Evolutionary conservation across 352 stramenopile species (phyloP).

Genomic region (Aphanomyces euteiches): DNA sequence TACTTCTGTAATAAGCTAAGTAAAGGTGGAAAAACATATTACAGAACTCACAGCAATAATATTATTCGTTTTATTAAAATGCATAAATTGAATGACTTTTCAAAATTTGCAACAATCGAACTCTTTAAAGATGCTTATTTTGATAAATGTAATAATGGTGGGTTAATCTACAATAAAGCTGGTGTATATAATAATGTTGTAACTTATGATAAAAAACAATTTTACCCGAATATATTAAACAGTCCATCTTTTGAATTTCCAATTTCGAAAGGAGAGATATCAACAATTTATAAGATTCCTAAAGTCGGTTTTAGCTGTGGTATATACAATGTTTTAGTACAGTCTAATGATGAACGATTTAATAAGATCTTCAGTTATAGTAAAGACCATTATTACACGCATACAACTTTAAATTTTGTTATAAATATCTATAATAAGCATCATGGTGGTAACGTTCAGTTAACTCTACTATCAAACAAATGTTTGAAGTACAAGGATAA

Average conservation of each 20-base stretch:
- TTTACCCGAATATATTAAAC: constrained; percentile 25
- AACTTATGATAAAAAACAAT: constrained; percentile 24
- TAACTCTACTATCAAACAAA: constrained; percentile 10
- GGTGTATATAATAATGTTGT: constrained; percentile 28
- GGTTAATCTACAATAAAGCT: constrained; percentile 11
- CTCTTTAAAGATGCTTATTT: constrained; percentile 17
- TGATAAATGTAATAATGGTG: constrained; percentile 23
- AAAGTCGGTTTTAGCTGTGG: constrained; percentile 3
- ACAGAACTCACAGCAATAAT: constrained; percentile 19
- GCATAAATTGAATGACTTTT: constrained; percentile 21
- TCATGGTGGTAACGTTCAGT: constrained; percentile 19
- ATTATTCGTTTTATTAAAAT: constrained; percentile 17
- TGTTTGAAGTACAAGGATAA: constrained; percentile 27
- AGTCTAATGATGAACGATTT: constrained; percentile 24
- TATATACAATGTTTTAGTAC: constrained; percentile 18
- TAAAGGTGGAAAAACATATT: constrained; percentile 6
- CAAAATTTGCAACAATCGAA: constrained; percentile 18
- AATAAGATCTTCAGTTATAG: constrained; percentile 16
- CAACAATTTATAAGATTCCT: neutral
- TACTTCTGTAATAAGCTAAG: constrained; percentile 18
- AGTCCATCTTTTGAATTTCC: constrained; percentile 6
- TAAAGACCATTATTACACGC: constrained; percentile 14
- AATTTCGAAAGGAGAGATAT: constrained; percentile 13
- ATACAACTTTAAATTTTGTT: constrained; percentile 19
- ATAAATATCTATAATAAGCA: constrained; percentile 21